A percentile compares a stretch with the other conserved stretches of the same genome.
Evolutionary conservation across 345 rosid species (phyloP).

Genomic region (Sonneratia alba): DNA sequence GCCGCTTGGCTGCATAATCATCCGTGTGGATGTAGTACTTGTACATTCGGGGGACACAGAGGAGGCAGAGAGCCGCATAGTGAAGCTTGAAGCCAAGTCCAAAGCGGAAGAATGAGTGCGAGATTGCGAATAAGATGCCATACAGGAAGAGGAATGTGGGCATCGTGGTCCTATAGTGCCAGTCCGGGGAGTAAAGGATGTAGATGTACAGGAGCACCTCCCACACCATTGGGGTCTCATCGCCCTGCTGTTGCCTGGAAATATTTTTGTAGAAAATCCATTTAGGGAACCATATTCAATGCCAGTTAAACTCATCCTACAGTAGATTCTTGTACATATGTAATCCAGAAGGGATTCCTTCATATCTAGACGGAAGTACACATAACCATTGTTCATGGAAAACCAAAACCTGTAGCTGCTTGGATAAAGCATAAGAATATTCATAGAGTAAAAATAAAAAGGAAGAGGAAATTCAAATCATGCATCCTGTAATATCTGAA

Average conservation of each 20-base stretch:
- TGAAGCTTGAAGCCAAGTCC: conserved; percentile 85
- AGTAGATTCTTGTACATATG: background rate
- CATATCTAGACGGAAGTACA: background rate
- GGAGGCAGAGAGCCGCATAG: conserved; percentile 59
- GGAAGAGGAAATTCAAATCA: background rate
- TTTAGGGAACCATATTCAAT: background rate
- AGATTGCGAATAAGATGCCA: conserved; percentile 69
- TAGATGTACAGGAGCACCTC: conserved; percentile 90
- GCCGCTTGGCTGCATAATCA: conserved; percentile 52
- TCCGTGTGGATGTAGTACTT: conserved; percentile 87
- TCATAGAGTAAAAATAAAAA: background rate
- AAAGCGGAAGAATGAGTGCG: conserved; percentile 58
- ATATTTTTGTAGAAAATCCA: background rate
- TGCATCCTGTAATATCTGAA: background rate
- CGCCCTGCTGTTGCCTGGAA: conserved; percentile 89
- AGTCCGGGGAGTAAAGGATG: conserved; percentile 94
- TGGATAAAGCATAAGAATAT: background rate
- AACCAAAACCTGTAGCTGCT: background rate
- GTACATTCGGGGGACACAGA: conserved; percentile 87
- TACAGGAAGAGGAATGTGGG: conserved; percentile 88
- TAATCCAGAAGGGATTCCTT: background rate
- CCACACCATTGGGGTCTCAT: conserved; percentile 99
- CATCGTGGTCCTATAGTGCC: conserved; percentile 96
- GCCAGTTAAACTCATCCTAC: background rate
- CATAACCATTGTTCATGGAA: background rate